Percentiles rank a stretch among this genome's conserved stretches.
phyloP scores from a whole-genome alignment of 495 filamentous ascomycete genomes.

The Xylaria intraflava region DNA sequence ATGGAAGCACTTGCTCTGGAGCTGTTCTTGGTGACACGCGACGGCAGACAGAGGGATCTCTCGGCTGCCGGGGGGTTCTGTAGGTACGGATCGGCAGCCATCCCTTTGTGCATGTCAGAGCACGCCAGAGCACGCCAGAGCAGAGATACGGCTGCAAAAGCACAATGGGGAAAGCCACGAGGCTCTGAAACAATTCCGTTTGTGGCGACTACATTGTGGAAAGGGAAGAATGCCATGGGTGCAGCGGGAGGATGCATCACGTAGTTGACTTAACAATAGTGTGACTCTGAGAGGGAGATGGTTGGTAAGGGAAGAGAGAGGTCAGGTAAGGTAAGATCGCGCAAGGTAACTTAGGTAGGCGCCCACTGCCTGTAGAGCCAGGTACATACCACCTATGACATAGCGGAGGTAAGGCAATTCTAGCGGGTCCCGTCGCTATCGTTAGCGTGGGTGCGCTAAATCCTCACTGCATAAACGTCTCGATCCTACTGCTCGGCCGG shows the following conservation, averaged over 20 bases:
- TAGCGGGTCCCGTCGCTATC: too few relatives aligned
- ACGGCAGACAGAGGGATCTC: slow-evolving; percentile 23
- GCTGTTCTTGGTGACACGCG: slow-evolving; percentile 25
- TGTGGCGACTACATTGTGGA: not conserved
- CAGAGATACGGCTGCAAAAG: slow-evolving; percentile 1
- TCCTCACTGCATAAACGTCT: too few relatives aligned
- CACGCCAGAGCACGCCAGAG: not conserved
- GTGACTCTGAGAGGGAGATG: too few relatives aligned
- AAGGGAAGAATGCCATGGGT: not conserved
- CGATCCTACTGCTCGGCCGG: too few relatives aligned
- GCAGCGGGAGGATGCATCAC: slow-evolving; percentile 9
- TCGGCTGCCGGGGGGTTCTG: slow-evolving; percentile 14
- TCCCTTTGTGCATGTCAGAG: slow-evolving; percentile 10
- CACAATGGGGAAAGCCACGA: slow-evolving; percentile 9
- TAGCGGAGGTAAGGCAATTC: too few relatives aligned
- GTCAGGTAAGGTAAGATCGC: too few relatives aligned
- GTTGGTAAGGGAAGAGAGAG: not conserved
- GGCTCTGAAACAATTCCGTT: slow-evolving; percentile 10
- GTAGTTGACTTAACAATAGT: too few relatives aligned
- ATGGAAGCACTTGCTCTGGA: slow-evolving; percentile 17
- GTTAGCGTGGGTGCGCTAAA: too few relatives aligned
- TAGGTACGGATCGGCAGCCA: slow-evolving; percentile 13
- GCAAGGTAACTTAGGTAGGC: too few relatives aligned
- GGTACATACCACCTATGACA: too few relatives aligned
- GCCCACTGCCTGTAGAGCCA: too few relatives aligned